Conservation (phyloP, 108 stramenopile species). For the Cylindrotheca fusiformis region DNA sequence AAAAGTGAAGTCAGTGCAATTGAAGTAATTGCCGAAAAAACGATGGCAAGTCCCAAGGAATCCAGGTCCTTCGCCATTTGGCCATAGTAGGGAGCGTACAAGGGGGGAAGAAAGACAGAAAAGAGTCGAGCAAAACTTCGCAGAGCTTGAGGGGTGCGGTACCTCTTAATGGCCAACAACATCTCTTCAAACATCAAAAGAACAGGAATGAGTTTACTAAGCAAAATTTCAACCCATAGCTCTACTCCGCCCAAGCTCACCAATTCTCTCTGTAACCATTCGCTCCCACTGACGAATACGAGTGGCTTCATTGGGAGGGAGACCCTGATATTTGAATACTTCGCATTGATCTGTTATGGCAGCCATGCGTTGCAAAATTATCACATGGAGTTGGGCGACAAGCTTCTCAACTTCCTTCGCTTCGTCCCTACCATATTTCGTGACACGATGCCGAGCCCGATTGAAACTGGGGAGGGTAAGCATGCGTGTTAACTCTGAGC, state of each 20-base stretch:
- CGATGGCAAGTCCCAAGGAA: constrained; percentile 54
- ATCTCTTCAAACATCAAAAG: constrained; percentile 50
- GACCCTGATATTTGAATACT: constrained; percentile 53
- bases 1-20: constrained; percentile 69
- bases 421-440: constrained; percentile 38
- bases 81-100: constrained; percentile 72
- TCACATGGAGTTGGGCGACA: constrained; percentile 40
- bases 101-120: constrained; percentile 59
- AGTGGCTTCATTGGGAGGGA: constrained; percentile 65
- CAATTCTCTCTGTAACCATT: constrained; percentile 17
- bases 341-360: constrained; percentile 42
- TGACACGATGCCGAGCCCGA: constrained; percentile 53
- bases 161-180: constrained; percentile 65
- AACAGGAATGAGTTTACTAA: neutral
- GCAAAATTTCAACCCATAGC: neutral
- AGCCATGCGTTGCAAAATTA: constrained; percentile 36
- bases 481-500: constrained; percentile 50
- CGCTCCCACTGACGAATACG: constrained; percentile 76
- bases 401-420: constrained; percentile 43
- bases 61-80: constrained; percentile 57
- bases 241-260: constrained; percentile 4
- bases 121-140: constrained; percentile 71
- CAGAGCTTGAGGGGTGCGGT: constrained; percentile 77
- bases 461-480: constrained; percentile 59
- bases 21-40: constrained; percentile 63